Evolutionary conservation across 2,329 filamentous ascomycete species (phyloP).

Genomic region (Penicillium occitanis): DNA sequence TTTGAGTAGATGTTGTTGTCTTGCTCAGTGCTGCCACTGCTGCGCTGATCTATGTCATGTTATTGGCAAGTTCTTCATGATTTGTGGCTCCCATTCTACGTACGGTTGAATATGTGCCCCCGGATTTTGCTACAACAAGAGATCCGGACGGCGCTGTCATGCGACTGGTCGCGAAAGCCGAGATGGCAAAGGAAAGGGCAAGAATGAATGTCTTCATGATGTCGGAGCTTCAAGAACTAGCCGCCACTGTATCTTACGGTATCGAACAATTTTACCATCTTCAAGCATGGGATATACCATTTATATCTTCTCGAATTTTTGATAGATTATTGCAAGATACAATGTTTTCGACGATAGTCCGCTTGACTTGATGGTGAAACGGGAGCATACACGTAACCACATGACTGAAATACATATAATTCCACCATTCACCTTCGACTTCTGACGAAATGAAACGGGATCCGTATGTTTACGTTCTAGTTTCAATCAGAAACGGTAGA

Average conservation of each 20-base stretch:
- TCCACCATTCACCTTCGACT: conserved; percentile 15
- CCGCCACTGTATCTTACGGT: no score
- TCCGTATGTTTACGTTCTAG: not conserved
- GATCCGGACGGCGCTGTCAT: conserved; percentile 28
- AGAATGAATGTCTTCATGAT: conserved; percentile 20
- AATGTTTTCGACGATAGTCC: not conserved
- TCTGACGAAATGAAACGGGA: not conserved
- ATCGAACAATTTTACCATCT: not conserved
- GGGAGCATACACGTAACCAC: not conserved
- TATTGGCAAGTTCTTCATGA: not conserved
- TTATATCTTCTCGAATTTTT: not conserved
- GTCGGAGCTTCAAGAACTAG: not conserved
- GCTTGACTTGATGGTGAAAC: not conserved
- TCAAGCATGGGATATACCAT: not conserved
- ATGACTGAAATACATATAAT: not conserved
- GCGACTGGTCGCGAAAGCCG: conserved; percentile 28
- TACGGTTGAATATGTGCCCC: conserved; percentile 28
- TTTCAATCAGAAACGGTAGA: not conserved
- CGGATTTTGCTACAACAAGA: conserved; percentile 29
- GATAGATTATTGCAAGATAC: not conserved
- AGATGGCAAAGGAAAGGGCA: conserved; percentile 22
- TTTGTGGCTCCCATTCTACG: not conserved
- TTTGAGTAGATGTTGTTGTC: conserved; percentile 51
- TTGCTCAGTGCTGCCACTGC: conserved; percentile 61
- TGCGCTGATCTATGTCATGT: conserved; percentile 29